Base-by-base conservation (phyloP, 441 rosid genomes). In the Aleurites moluccanus region DNA sequence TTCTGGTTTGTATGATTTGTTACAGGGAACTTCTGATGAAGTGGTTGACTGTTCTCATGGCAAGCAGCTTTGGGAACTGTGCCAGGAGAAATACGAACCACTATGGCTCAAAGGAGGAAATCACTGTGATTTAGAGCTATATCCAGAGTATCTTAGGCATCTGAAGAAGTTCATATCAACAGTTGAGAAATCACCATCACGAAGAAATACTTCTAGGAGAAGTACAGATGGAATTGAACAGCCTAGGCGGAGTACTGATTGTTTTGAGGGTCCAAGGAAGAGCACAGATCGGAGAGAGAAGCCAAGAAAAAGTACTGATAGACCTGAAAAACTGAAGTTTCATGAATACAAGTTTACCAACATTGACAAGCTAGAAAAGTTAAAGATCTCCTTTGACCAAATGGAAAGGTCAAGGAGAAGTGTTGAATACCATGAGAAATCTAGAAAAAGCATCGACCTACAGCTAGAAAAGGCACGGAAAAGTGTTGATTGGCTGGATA, bases 1-100 rank as follows among this genome's bases (percentile, higher is more conserved):
- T 64, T 40, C 52, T 38, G 27, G 21, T 52, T 47, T 56, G 44
- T 33, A n/a, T 71, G 23, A 21, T 67, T 64, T 75, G 30, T 27
- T 76, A 33, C 81, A 93, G 99, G 99, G 99, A 85, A 96, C 99
- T 78, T 80, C 91, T 45, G 98, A 96, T 84, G 98, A 93, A 81
- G 97, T 93, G 50, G 98, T 96, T 23, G 97, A 93, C 78, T 96
- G 87, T 76, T 96, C 97, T 30, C 99, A 96, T 49, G 98, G 99
- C 4, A 96, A 91, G 84, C 97, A 92, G 77, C 89, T 96, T 3
- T 96, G 97, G 99, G 97, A 96, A 79, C 83, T 92, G 57, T 92
- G 97, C 63, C 87, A 87, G 80, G 96, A 91, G 86, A 93, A 93
- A 80, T 93, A 92, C 20, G 98, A 96, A 79, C 99, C 98, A 15